Base-by-base conservation (phyloP, 441 rosid genomes). In the Gossypium laxum region DNA sequence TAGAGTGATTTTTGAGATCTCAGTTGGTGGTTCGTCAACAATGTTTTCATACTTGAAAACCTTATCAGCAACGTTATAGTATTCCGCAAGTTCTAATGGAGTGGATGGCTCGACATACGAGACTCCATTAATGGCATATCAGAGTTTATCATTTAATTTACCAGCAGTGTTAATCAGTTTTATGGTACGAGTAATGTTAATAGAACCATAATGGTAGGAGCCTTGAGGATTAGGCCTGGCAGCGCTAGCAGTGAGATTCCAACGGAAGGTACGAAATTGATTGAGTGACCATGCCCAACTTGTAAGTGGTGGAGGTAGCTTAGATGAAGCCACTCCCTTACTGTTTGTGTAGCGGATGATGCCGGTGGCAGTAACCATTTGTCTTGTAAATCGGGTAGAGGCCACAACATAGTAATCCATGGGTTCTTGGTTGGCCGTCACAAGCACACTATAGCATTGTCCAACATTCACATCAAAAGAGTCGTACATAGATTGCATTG, bases 181-280 rank as follows among this genome's bases (percentile, higher is more conserved):
- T 74, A 88, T 79, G 70, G 96, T 88, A 12, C 91, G 87, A 19
- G 90, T 85, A 64, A 88, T 83, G 77, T 86, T 84, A 75, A 90
- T 85, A 47, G 71, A 71, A 19, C 93, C 96, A 57, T 90, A 90
- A 64, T 90, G 93, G 84, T 81, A 88, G 0, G 96, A 88, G 1
- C 93, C 96, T 34, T 90, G 96, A 0, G 96, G 96, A 74, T 87
- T 88, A 24, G 91, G 96, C 78, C 93, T 84, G 38, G 96, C 96
- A 5, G 96, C 92, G 18, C 88, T 85, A 60, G 95, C 87, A 0
- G 95, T 88, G 15, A 89, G 81, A 77, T 89, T 89, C 95, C 92
- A 88, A 4, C 88, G 79, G 82, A 86, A 86, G 19, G 96, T 80
- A 12, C 92, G 82, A 77, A 88, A 88, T 76, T 89, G 96, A 60